Evolutionary conservation across 345 rosid species (phyloP).

Genomic region (Eucalyptus rudis): DNA sequence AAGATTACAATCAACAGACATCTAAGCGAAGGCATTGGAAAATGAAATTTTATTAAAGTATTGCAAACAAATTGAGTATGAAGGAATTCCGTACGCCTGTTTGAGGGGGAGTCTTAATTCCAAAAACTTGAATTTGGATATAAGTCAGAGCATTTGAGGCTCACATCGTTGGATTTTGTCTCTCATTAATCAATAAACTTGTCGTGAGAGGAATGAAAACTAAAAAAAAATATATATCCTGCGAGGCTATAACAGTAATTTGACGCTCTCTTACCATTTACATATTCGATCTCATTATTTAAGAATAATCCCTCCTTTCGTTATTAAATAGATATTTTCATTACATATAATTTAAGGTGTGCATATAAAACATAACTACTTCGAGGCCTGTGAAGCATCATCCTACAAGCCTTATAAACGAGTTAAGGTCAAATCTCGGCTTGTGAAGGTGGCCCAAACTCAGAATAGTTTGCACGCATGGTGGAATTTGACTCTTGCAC

Average conservation of each 20-base stretch:
- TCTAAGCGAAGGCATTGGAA: background rate
- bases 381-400: background rate
- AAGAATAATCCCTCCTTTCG: background rate
- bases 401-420: accelerated
- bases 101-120: background rate
- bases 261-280: background rate
- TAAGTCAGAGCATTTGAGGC: background rate
- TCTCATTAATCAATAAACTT: background rate
- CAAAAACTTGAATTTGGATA: background rate
- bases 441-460: background rate
- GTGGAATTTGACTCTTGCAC: background rate
- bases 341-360: background rate
- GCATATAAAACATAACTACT: background rate
- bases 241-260: background rate
- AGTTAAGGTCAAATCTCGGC: background rate
- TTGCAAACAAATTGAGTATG: background rate
- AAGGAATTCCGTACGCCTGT: background rate
- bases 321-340: background rate
- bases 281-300: background rate
- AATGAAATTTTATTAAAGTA: background rate
- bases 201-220: background rate
- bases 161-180: background rate
- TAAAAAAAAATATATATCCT: accelerated
- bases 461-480: accelerated
- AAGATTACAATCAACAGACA: accelerated